Base-by-base conservation (phyloP, 148 eudicot genomes). In the Amaranthus hypochondriacus region DNA sequence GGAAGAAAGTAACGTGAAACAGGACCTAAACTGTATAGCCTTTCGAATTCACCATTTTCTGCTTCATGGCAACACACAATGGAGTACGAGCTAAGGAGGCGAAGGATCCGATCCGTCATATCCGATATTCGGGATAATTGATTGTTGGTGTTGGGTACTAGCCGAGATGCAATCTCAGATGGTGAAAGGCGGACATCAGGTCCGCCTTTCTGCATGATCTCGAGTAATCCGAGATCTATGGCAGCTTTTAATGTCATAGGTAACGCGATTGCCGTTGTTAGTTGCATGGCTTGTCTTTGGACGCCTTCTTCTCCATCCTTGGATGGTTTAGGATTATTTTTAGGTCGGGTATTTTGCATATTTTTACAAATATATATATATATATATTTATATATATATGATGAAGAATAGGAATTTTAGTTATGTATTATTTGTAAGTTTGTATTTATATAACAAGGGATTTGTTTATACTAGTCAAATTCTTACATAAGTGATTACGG, bases 211-310 rank as follows among this genome's bases (percentile, higher is more conserved):
- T 79, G 73, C 67, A 79, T 79, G 74, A 82, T 84, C 48, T 81
- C 85, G 8, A 84, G 67, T 2, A 84, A 55, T 11, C 77, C 68
- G 5, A 84, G 77, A 56, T 84, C 87, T 2, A 79, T 65, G 13
- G 79, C 79, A 14, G 81, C 68, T 68, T 73, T 84, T 6, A 82
- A 48, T 13, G 75, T 75, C 85, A 80, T 80, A 4, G 83, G 87
- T 9, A 79, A 75, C n/a, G 77, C 66, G 2, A 74, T 68, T 57
- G 79, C 84, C 6, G 66, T 55, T 6, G 74, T 72, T 8, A 81
- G 50, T n/a, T 73, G 70, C 76, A 83, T 71, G 10, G 68, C 86
- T n/a, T 56, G 48, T n/a, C 18, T 7, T 3, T 66, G 69, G 11
- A 66, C 15, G 15, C 0, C 49, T 48, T 3, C 49, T 49, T 66